Evolutionary conservation across 768 basidiomycete species (phyloP).

Genomic region (Lentinula aciculospora): DNA sequence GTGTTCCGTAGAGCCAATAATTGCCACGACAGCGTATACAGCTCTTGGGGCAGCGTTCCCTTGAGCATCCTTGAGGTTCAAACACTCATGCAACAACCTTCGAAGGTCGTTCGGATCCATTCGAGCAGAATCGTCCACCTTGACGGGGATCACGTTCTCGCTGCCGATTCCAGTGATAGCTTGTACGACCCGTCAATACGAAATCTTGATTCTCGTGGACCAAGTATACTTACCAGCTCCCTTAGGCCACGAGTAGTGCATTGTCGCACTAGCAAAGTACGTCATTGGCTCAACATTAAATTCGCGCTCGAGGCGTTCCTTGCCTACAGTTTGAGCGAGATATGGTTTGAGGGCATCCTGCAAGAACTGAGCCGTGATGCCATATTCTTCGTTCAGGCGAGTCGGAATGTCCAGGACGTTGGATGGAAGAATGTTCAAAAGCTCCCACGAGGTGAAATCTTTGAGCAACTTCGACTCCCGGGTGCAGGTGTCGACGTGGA

Average conservation of each 20-base stretch:
- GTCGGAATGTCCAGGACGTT: slow-evolving; percentile 28
- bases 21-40: slow-evolving; percentile 37
- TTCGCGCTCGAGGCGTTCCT: slow-evolving; percentile 21
- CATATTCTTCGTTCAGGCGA: slow-evolving; percentile 26
- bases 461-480: slow-evolving; percentile 19
- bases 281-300: slow-evolving; percentile 14
- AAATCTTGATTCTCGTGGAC: background rate
- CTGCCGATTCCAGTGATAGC: slow-evolving; percentile 39
- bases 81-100: slow-evolving; percentile 20
- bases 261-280: slow-evolving; percentile 19
- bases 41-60: slow-evolving; percentile 16
- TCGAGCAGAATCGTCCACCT: slow-evolving; percentile 30
- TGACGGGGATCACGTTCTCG: slow-evolving; percentile 26
- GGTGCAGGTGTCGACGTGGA: slow-evolving; percentile 24
- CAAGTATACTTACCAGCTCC: slow-evolving; percentile 28
- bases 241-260: slow-evolving; percentile 42
- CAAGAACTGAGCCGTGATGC: slow-evolving; percentile 26
- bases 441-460: slow-evolving; percentile 29
- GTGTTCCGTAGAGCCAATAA: slow-evolving; percentile 39
- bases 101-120: slow-evolving; percentile 24
- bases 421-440: slow-evolving; percentile 31
- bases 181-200: slow-evolving; percentile 11
- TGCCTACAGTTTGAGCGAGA: slow-evolving; percentile 29
- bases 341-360: slow-evolving; percentile 23
- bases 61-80: slow-evolving; percentile 11